Conservation (phyloP, 257 asterid species). For the Henckelia pumila region DNA sequence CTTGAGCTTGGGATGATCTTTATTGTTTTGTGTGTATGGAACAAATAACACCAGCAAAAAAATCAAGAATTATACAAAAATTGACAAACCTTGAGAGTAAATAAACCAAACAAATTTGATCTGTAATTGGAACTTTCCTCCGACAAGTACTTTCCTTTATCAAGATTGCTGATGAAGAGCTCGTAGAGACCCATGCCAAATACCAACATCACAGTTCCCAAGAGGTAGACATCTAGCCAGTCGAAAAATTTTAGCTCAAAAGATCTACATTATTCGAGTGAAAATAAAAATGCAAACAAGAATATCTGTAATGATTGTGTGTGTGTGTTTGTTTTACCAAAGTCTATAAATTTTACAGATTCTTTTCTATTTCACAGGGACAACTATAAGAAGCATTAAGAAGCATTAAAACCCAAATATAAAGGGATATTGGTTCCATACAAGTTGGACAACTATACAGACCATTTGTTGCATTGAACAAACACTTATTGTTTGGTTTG, state of each 20-base stretch:
- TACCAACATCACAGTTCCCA: conserved; percentile 96
- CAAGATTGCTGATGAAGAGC: conserved; percentile 94
- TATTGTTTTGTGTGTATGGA: background rate
- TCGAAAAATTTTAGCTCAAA: conserved; percentile 7
- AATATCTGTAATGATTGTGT: background rate
- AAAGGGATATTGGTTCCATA: background rate
- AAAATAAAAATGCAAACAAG: background rate
- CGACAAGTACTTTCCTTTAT: conserved; percentile 47
- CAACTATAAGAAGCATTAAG: too few species aligned
- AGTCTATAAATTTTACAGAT: background rate
- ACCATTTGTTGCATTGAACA: background rate
- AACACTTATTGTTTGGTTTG: too few species aligned
- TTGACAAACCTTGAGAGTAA: conserved; percentile 68
- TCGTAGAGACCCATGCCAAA: conserved; percentile 96
- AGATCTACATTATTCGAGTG: background rate
- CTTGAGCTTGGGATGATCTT: background rate
- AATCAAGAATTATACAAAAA: background rate
- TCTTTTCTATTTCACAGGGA: background rate
- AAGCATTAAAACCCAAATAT: background rate
- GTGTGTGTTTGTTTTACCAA: background rate
- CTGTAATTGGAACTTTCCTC: conserved; percentile 43
- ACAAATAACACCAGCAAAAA: conserved; percentile 9
- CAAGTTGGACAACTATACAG: background rate
- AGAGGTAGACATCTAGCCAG: conserved; percentile 64
- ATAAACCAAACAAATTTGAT: conserved; percentile 76